Evolutionary conservation across 345 rosid genomes (phyloP).

Genomic region (Lepidium aucheri): DNA sequence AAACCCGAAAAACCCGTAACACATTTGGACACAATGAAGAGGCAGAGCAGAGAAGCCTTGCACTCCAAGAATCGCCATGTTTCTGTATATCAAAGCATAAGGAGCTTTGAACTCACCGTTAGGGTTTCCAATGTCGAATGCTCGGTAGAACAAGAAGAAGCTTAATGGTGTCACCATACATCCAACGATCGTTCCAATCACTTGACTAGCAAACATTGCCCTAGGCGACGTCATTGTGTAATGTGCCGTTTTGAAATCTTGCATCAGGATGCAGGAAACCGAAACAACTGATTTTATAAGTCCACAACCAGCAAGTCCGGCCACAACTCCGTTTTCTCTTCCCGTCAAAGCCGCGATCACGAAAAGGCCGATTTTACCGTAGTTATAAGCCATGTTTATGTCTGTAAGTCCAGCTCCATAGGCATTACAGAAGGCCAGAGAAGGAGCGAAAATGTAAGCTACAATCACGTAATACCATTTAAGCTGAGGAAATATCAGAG

Average conservation of each 20-base stretch:
- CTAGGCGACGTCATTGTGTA: slow-evolving; percentile 70
- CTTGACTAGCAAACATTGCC: slow-evolving; percentile 87
- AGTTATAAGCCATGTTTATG: slow-evolving; percentile 94
- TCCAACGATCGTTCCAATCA: slow-evolving; percentile 66
- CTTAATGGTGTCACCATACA: slow-evolving; percentile 68
- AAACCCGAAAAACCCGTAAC: slow-evolving; percentile 66
- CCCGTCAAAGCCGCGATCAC: slow-evolving; percentile 71
- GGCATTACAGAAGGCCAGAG: slow-evolving; percentile 87
- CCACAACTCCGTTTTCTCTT: slow-evolving; percentile 69
- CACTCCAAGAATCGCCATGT: slow-evolving; percentile 35
- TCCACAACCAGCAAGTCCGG: slow-evolving; percentile 88
- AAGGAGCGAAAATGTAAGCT: slow-evolving; percentile 78
- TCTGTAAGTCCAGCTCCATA: slow-evolving; percentile 96
- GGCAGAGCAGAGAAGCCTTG: slow-evolving; percentile 38
- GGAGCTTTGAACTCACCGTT: slow-evolving; percentile 90
- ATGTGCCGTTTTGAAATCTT: slow-evolving; percentile 90
- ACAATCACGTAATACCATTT: slow-evolving; percentile 77
- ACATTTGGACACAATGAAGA: slow-evolving; percentile 33
- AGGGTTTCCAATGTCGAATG: slow-evolving; percentile 85
- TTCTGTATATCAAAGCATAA: slow-evolving; percentile 80
- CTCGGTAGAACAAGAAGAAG: slow-evolving; percentile 83
- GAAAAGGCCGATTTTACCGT: slow-evolving; percentile 89
- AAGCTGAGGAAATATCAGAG: slow-evolving; percentile 81
- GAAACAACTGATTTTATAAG: slow-evolving; percentile 81
- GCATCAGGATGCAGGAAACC: slow-evolving; percentile 86